Evolutionary conservation across 805 yeast species (phyloP).

Genomic region (Monosporozyma aquatica): DNA sequence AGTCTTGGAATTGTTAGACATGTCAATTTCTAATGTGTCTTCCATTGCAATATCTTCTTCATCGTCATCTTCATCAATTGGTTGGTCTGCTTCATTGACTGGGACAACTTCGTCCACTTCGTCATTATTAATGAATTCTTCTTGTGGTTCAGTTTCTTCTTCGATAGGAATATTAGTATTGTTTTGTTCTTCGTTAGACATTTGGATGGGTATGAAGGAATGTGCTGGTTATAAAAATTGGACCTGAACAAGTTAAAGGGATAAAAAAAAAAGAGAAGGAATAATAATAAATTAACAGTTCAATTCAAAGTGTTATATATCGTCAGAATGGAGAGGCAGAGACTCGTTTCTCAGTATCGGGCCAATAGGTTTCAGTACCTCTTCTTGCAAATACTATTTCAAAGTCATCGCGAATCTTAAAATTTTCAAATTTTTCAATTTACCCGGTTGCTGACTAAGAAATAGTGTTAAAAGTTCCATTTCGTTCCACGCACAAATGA

Average conservation of each 20-base stretch:
- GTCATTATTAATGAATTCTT: conserved; percentile 32
- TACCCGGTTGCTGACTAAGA: conserved; percentile 1
- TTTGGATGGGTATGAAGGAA: neutral
- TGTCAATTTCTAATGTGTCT: conserved; percentile 61
- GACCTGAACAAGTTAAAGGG: neutral
- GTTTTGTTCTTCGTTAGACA: conserved; percentile 9
- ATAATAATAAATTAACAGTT: too few relatives aligned
- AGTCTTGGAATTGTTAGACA: conserved; percentile 80
- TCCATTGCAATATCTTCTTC: conserved; percentile 24
- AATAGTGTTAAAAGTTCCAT: neutral
- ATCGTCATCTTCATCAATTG: conserved; percentile 32
- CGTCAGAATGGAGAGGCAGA: too few relatives aligned
- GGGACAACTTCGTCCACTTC: conserved; percentile 37
- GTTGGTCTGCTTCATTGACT: conserved; percentile 28
- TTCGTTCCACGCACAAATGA: neutral
- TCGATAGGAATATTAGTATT: conserved; percentile 5
- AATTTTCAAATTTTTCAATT: conserved; percentile 1
- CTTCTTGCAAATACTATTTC: neutral
- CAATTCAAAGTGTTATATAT: too few relatives aligned
- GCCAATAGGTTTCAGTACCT: too few relatives aligned
- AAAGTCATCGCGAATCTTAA: conserved; percentile 2
- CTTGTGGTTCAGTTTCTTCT: conserved; percentile 18
- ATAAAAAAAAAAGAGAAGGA: neutral
- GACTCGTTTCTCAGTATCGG: too few relatives aligned
- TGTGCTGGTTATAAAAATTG: neutral